phyloP scores from a whole-genome alignment of 306 rosid species.

The Pyrus betulifolia region DNA sequence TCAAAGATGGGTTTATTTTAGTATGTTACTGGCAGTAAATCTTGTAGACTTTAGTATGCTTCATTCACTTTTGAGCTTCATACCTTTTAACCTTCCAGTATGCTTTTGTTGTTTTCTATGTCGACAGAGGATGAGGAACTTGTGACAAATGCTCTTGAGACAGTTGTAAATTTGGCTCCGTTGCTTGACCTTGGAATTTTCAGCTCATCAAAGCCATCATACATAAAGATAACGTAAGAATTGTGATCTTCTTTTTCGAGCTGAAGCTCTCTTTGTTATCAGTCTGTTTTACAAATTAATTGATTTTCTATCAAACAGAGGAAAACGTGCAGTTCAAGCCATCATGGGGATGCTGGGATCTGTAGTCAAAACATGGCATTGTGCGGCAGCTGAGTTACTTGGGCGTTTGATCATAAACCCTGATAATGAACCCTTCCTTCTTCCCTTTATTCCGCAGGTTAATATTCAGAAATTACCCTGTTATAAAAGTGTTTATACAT shows the following conservation, averaged over 20 bases:
- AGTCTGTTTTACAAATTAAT: conserved; percentile 11
- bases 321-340: conserved; percentile 82
- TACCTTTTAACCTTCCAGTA: background rate
- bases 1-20: background rate
- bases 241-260: conserved; percentile 1
- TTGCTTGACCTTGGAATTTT: conserved; percentile 83
- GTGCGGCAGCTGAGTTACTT: conserved; percentile 89
- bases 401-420: conserved; percentile 96
- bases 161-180: conserved; percentile 94
- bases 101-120: conserved; percentile 12
- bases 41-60: background rate
- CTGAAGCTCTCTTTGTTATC: conserved; percentile 5
- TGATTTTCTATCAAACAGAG: conserved; percentile 37
- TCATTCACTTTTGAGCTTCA: background rate
- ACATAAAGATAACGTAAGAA: conserved; percentile 88
- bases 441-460: conserved; percentile 84
- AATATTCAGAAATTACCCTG: background rate
- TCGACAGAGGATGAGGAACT: conserved; percentile 95
- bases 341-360: conserved; percentile 91
- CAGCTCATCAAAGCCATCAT: conserved; percentile 87
- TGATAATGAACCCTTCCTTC: conserved; percentile 85
- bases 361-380: conserved; percentile 85
- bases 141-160: conserved; percentile 93
- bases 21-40: background rate
- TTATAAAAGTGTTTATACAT: background rate